These are phyloP conservation scores for Pezicula radicicola DNA, from an alignment of 2,329 filamentous ascomycete genomes.

Conservation along the genomic window DNA sequence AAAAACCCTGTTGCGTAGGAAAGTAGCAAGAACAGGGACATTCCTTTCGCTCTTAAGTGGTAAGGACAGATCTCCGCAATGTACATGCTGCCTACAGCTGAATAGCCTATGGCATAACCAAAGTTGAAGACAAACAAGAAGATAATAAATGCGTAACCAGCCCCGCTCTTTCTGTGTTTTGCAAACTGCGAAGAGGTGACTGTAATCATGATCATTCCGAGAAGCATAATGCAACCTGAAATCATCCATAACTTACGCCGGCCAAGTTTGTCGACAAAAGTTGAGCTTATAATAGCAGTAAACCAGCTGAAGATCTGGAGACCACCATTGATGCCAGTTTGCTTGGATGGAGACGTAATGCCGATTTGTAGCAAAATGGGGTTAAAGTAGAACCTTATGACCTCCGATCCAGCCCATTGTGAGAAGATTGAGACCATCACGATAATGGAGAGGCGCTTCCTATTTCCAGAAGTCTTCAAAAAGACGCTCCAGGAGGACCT, in stretches of 20 bases:
- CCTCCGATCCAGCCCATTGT: slow-evolving; percentile 11
- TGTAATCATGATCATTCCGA: neutral
- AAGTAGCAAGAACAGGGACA: slow-evolving; percentile 29
- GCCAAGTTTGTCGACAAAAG: slow-evolving; percentile 34
- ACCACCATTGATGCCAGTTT: slow-evolving; percentile 28
- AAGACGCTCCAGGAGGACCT: no score
- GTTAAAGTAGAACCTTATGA: slow-evolving; percentile 33
- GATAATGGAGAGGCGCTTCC: slow-evolving; percentile 6
- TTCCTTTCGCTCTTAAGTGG: slow-evolving; percentile 30
- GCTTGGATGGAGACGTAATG: slow-evolving; percentile 11
- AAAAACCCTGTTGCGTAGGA: slow-evolving; percentile 15
- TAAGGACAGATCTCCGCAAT: slow-evolving; percentile 37
- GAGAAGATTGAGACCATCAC: slow-evolving; percentile 3
- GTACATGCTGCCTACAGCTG: slow-evolving; percentile 32
- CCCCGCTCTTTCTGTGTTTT: neutral
- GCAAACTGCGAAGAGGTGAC: neutral
- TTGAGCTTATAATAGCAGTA: slow-evolving; percentile 30
- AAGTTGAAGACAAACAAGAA: neutral
- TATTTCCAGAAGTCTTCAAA: no score
- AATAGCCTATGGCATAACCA: slow-evolving; percentile 1
- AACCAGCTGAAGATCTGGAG: slow-evolving; percentile 31
- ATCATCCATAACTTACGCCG: slow-evolving; percentile 32
- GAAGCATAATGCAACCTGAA: slow-evolving; percentile 9
- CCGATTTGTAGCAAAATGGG: slow-evolving; percentile 24
- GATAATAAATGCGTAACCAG: neutral